These are phyloP conservation scores for Lenwebbia sp. DNA, from an alignment of 345 rosid genomes.

Conservation along the genomic window DNA sequence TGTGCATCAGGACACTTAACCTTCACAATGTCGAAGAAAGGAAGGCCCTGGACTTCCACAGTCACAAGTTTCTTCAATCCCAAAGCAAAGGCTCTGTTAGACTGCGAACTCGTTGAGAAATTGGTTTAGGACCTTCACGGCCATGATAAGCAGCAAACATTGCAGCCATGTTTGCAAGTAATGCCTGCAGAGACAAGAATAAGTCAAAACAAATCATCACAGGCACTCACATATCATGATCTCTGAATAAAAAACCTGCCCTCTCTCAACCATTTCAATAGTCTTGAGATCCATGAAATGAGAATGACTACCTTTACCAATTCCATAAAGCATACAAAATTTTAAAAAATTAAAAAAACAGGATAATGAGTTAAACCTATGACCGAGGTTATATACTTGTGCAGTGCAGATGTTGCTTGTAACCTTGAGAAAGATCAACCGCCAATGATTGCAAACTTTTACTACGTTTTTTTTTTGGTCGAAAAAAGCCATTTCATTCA, in stretches of 20 bases:
- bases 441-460: too few species aligned
- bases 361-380: not conserved
- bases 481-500: too few species aligned
- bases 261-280: not conserved
- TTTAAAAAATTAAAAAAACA: not conserved
- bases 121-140: slow-evolving; percentile 75
- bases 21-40: slow-evolving; percentile 94
- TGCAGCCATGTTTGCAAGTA: slow-evolving; percentile 98
- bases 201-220: not conserved
- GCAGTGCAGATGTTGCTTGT: too few species aligned
- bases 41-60: slow-evolving; percentile 72
- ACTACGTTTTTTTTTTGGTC: too few species aligned
- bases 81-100: slow-evolving; percentile 70
- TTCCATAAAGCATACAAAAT: not conserved
- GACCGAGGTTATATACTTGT: too few species aligned
- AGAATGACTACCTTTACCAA: not conserved
- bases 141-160: slow-evolving; percentile 98
- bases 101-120: slow-evolving; percentile 83
- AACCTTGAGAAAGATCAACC: too few species aligned
- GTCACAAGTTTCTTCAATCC: slow-evolving; percentile 89
- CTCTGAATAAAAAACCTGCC: not conserved
- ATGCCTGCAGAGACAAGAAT: slow-evolving; percentile 44
- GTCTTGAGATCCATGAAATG: not conserved
- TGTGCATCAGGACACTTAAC: slow-evolving; percentile 70
- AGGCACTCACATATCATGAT: not conserved